These are phyloP conservation scores for Globisporangium radiosum DNA, from an alignment of 352 stramenopile species.

Conservation along the genomic window DNA sequence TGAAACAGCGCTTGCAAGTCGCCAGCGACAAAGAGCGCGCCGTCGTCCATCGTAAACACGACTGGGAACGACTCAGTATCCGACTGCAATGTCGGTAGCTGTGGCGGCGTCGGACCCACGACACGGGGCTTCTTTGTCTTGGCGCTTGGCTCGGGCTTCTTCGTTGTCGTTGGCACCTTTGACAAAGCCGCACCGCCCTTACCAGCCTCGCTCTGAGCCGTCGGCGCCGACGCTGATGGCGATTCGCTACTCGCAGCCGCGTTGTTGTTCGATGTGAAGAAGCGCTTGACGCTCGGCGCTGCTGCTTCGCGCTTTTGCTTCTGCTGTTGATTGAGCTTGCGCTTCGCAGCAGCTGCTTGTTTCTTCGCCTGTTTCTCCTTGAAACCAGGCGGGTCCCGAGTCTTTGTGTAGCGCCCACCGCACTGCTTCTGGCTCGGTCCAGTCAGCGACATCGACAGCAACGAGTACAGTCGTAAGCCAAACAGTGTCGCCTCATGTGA, in stretches of 20 bases:
- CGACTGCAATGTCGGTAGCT: too few species aligned
- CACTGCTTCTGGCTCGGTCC: conserved; percentile 32
- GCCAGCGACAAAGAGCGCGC: too few species aligned
- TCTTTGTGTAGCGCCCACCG: conserved; percentile 65
- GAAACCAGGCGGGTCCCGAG: conserved; percentile 59
- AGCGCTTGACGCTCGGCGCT: conserved; percentile 22
- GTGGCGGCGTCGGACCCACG: too few species aligned
- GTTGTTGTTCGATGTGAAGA: conserved; percentile 12
- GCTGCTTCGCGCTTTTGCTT: conserved; percentile 29
- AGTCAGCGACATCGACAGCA: not conserved
- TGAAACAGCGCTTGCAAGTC: too few species aligned
- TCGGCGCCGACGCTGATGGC: too few species aligned
- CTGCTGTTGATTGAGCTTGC: conserved; percentile 13
- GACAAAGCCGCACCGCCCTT: too few species aligned
- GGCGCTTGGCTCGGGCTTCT: not conserved
- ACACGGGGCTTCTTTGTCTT: not conserved
- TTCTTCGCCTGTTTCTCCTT: conserved; percentile 38
- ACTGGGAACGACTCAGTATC: too few species aligned
- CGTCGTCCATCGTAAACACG: too few species aligned
- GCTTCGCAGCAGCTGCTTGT: conserved; percentile 19
- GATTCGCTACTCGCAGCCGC: not conserved
- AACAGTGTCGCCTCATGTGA: not conserved
- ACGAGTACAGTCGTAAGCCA: not conserved
- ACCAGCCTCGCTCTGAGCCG: too few species aligned
- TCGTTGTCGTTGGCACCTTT: not conserved